Evolutionary conservation across 257 asterid genomes (phyloP).

Genomic region (Rehmannia glutinosa): DNA sequence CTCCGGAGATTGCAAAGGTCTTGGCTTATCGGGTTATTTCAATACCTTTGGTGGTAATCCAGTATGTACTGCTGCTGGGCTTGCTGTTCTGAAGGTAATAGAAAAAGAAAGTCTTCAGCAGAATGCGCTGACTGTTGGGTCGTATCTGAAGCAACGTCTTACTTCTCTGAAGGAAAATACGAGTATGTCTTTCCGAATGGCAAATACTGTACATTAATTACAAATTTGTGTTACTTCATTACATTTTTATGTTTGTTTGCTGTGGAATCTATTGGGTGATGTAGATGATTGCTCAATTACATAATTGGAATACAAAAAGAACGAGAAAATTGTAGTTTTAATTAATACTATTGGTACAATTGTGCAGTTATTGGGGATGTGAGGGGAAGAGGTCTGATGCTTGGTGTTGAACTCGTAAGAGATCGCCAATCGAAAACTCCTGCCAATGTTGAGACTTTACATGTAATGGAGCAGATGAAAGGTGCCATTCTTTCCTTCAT

Average conservation of each 20-base stretch:
- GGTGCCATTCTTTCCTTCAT: slow-evolving; percentile 32
- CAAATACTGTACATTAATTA: background rate
- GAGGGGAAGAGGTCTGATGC: slow-evolving; percentile 90
- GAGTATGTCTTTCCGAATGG: slow-evolving; percentile 37
- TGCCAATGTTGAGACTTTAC: slow-evolving; percentile 70
- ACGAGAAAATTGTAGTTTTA: background rate
- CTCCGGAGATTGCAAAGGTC: slow-evolving; percentile 76
- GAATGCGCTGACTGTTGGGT: slow-evolving; percentile 66
- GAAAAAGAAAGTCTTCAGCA: slow-evolving; percentile 86
- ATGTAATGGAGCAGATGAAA: slow-evolving; percentile 76
- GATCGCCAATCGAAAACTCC: slow-evolving; percentile 72
- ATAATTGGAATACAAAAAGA: too few species aligned
- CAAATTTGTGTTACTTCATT: background rate
- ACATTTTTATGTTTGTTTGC: background rate
- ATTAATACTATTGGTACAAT: background rate
- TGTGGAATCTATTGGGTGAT: background rate
- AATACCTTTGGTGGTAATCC: slow-evolving; percentile 98
- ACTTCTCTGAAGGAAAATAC: slow-evolving; percentile 47
- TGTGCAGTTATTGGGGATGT: slow-evolving; percentile 82
- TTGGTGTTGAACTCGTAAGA: slow-evolving; percentile 88
- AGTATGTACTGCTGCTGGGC: slow-evolving; percentile 87
- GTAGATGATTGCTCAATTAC: background rate
- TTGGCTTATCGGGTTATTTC: slow-evolving; percentile 65
- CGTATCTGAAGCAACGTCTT: slow-evolving; percentile 73
- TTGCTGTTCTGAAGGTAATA: slow-evolving; percentile 79